A percentile compares a stretch with the other conserved stretches of the same genome.
These are phyloP conservation scores for Aspergillus pseudotamarii DNA, from an alignment of 2,329 filamentous ascomycete genomes.

Conservation along the genomic window DNA sequence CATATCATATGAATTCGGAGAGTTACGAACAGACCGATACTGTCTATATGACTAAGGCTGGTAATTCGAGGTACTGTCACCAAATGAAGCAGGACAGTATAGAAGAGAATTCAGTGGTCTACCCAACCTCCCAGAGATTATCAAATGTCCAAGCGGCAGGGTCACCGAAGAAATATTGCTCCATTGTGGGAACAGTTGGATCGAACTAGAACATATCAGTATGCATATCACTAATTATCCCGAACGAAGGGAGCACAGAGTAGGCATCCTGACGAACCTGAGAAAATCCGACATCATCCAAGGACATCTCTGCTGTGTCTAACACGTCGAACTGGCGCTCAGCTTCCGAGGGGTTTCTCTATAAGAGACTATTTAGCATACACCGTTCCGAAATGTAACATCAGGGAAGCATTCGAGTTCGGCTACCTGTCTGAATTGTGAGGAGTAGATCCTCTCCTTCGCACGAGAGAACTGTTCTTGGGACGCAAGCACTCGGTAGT, in stretches of 20 bases:
- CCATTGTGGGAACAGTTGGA: neutral
- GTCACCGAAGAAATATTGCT: neutral
- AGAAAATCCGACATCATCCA: neutral
- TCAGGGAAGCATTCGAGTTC: neutral
- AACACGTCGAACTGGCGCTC: neutral
- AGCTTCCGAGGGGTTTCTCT: neutral
- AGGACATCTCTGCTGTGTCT: neutral
- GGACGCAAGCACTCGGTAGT: neutral
- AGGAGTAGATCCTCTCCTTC: neutral
- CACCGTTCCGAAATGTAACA: neutral
- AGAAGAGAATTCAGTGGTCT: neutral
- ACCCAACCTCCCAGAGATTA: neutral
- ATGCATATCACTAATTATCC: neutral
- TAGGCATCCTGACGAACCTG: neutral
- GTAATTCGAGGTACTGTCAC: too few relatives aligned
- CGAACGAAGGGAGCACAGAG: fast-evolving
- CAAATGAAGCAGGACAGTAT: too few relatives aligned
- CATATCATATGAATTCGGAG: too few relatives aligned
- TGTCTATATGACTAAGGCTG: too few relatives aligned
- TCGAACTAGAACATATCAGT: neutral
- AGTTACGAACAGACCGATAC: too few relatives aligned
- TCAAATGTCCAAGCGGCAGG: neutral
- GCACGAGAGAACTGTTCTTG: neutral
- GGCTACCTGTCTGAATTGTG: neutral
- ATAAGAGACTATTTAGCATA: neutral